A percentile compares a stretch with the other conserved stretches of the same genome.
phyloP scores from a whole-genome alignment of 805 yeast genomes.

The Alloascoidea africana region DNA sequence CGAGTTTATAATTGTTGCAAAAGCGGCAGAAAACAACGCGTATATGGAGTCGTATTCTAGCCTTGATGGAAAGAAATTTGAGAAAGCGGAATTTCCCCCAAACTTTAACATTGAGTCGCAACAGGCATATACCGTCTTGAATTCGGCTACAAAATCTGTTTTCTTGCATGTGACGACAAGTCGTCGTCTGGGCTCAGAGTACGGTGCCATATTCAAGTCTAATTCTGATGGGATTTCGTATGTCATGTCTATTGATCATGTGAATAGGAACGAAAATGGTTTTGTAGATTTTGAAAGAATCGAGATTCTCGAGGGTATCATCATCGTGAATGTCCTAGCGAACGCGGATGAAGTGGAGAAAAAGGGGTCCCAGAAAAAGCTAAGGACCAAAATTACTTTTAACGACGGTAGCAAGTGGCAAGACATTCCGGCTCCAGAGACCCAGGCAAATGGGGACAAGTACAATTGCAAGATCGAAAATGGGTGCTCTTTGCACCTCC shows the following conservation, averaged over 20 bases:
- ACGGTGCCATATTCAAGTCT: conserved; percentile 76
- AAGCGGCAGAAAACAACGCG: conserved; percentile 28
- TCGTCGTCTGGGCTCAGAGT: conserved; percentile 33
- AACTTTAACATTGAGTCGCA: conserved; percentile 40
- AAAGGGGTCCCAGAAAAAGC: conserved; percentile 31
- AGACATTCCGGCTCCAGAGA: conserved; percentile 50
- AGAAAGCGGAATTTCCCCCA: conserved; percentile 69
- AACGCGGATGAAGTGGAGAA: conserved; percentile 32
- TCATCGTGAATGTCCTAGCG: conserved; percentile 53
- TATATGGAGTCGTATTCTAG: conserved; percentile 59
- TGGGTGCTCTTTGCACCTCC: conserved; percentile 70
- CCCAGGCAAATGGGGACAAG: conserved; percentile 45
- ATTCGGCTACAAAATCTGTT: conserved; percentile 54
- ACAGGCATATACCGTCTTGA: conserved; percentile 67
- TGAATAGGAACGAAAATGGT: conserved; percentile 60
- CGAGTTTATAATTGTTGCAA: conserved; percentile 61
- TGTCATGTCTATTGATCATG: conserved; percentile 48
- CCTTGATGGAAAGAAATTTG: conserved; percentile 61
- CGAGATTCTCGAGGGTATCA: conserved; percentile 73
- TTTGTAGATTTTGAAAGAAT: conserved; percentile 83
- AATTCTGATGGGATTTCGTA: conserved; percentile 86
- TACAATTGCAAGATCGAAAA: conserved; percentile 33
- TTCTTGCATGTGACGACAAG: conserved; percentile 74
- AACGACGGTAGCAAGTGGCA: conserved; percentile 90
- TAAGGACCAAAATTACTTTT: conserved; percentile 64